phyloP scores from a whole-genome alignment of 1,284 basidiomycete species.

The Hemileia vastatrix region DNA sequence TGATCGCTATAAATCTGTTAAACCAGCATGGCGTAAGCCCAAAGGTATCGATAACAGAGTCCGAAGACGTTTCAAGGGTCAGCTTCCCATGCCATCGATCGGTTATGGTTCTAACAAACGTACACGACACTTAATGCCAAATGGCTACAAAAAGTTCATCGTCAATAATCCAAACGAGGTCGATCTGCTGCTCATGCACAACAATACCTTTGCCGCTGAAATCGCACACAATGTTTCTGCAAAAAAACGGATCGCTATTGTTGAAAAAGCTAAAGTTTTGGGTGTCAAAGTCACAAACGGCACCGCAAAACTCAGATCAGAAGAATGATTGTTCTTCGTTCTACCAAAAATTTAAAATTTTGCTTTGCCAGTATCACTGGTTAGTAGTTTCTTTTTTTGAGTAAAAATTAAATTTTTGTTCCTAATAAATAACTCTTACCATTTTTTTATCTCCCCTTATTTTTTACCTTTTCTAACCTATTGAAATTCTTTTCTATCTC shows the following conservation, averaged over 20 bases:
- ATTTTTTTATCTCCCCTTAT: too few relatives aligned
- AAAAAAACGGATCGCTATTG: slow-evolving; percentile 86
- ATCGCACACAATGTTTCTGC: slow-evolving; percentile 96
- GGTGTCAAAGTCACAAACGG: slow-evolving; percentile 75
- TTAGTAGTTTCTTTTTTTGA: too few relatives aligned
- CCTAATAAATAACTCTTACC: too few relatives aligned
- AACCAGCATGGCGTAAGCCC: slow-evolving; percentile 82
- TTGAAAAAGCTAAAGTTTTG: slow-evolving; percentile 51
- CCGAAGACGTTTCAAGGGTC: slow-evolving; percentile 90
- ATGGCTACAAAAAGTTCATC: slow-evolving; percentile 85
- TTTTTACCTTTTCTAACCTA: too few relatives aligned
- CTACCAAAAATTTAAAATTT: too few relatives aligned
- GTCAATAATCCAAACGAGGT: slow-evolving; percentile 85
- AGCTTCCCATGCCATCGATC: slow-evolving; percentile 73
- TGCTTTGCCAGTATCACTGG: too few relatives aligned
- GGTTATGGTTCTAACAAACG: slow-evolving; percentile 52
- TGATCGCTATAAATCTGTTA: slow-evolving; percentile 86
- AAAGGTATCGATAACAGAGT: slow-evolving; percentile 47
- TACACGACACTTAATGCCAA: slow-evolving; percentile 89
- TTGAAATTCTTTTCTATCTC: too few relatives aligned
- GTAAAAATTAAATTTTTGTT: too few relatives aligned
- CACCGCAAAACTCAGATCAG: slow-evolving; percentile 86
- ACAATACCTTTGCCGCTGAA: slow-evolving; percentile 89
- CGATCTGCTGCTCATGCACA: slow-evolving; percentile 94
- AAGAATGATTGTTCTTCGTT: too few relatives aligned